Evolutionary conservation across 305 asterid species (phyloP).

Genomic region (Striga hermonthica): DNA sequence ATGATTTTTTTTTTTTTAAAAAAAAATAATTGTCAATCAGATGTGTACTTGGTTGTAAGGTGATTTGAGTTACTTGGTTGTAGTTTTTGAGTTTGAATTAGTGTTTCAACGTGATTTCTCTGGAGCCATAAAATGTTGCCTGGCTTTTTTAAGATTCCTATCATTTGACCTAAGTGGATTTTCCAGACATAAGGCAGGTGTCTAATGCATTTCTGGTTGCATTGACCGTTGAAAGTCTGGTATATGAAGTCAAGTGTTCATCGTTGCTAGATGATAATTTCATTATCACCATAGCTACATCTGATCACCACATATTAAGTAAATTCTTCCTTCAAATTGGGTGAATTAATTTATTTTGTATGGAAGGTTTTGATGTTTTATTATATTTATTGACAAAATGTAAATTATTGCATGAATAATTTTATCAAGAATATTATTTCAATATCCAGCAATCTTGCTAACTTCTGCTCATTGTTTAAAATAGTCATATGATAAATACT

Average conservation of each 20-base stretch:
- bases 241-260: conserved; percentile 25
- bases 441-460: too few relatives aligned
- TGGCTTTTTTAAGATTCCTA: not conserved
- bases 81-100: too few relatives aligned
- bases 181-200: conserved; percentile 41
- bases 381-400: too few relatives aligned
- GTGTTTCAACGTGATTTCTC: too few relatives aligned
- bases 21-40: not conserved
- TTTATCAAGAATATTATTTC: too few relatives aligned
- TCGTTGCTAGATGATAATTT: conserved; percentile 31
- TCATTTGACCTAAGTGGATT: too few relatives aligned
- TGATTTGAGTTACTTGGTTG: not conserved
- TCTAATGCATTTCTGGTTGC: conserved; percentile 33
- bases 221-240: conserved; percentile 43
- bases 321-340: not conserved
- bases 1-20: not conserved
- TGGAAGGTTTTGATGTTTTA: not conserved
- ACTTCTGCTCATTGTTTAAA: too few relatives aligned
- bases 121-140: too few relatives aligned
- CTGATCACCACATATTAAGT: conserved; percentile 27
- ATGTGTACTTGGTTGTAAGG: not conserved
- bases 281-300: conserved; percentile 33
- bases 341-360: not conserved
- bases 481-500: too few relatives aligned
- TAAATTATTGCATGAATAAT: too few relatives aligned